Base-by-base conservation (phyloP, 495 filamentous ascomycete species). In the Beverwykella pulmonaria region DNA sequence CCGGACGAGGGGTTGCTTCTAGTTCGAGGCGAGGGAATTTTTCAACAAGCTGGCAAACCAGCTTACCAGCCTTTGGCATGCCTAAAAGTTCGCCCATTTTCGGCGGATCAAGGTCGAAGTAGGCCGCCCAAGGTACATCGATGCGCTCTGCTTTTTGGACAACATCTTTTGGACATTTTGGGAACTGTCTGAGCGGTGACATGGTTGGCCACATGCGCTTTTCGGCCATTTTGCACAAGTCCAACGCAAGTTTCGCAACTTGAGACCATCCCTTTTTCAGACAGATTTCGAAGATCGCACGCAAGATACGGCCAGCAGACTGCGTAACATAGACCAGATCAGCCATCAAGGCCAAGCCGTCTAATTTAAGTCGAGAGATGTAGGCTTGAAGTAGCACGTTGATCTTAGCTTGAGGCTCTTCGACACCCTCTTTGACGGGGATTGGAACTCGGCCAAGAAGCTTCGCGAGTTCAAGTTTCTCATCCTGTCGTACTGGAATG, bases 191-290 rank as follows among this genome's bases (percentile, higher is more conserved):
- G 9, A 99, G 84, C 7, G 94, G 94, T 20, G 91, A 90, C 94
- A 98, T 98, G 22, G 93, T 97, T 6, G 92, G 93, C 94, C 94
- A 99, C 94, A 98, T 98, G 25, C 95, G 83, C 82, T 95, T 96
- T 81, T 99, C 94, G 1, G 93, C 93, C 93, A 96, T 98, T 79
- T 99, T 99, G 79, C 94, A 99, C 41, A 99, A 82, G 70, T 97
- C 91, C 32, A 99, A 82, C 5, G 95, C 92, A 63, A 88, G 90
- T 79, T 93, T 96, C 9, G 94, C 90, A 14, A 98, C 95, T 15
- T 88, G 91, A 8, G 95, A 84, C 94, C 93, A 99, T 19, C 93
- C 93, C 76, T 97, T 96, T 81, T 92, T 96, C 54, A 99, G 78
- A 27, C 88, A 90, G 47, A 99, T 97, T 76, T 99, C 94, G 70